phyloP scores from a whole-genome alignment of 257 asterid genomes.

The Ajuga chamaepitys region DNA sequence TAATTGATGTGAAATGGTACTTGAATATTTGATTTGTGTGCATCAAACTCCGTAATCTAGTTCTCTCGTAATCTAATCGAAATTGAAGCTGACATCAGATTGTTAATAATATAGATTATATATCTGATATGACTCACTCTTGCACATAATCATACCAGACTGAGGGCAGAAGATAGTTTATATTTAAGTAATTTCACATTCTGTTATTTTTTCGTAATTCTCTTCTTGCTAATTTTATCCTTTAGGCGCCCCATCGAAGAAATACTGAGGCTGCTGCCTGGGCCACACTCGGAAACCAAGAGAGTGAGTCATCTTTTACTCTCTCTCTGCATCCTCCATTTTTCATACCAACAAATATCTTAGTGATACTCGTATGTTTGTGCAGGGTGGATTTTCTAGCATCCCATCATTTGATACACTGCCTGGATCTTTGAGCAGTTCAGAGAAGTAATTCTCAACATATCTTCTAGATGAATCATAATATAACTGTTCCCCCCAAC shows the following conservation, averaged over 20 bases:
- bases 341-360: constrained; percentile 3
- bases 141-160: background rate
- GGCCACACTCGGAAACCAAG: constrained; percentile 87
- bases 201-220: background rate
- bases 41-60: background rate
- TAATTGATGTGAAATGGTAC: background rate
- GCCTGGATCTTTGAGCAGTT: constrained; percentile 48
- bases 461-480: background rate
- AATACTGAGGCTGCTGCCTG: constrained; percentile 84
- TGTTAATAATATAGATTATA: background rate
- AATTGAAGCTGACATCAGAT: background rate
- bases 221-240: constrained; percentile 6
- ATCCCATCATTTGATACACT: constrained; percentile 56
- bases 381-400: constrained; percentile 75
- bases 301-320: constrained; percentile 40
- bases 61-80: background rate
- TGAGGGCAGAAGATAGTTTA: background rate
- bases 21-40: background rate
- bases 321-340: background rate
- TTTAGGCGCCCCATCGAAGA: constrained; percentile 94
- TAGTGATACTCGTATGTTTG: constrained; percentile 9
- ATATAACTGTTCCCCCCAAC: background rate
- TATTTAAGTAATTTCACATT: background rate
- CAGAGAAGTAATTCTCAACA: constrained; percentile 49
- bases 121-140: background rate